phyloP scores from a whole-genome alignment of 2,329 filamentous ascomycete species.

The Coleophoma eucalyptorum region DNA sequence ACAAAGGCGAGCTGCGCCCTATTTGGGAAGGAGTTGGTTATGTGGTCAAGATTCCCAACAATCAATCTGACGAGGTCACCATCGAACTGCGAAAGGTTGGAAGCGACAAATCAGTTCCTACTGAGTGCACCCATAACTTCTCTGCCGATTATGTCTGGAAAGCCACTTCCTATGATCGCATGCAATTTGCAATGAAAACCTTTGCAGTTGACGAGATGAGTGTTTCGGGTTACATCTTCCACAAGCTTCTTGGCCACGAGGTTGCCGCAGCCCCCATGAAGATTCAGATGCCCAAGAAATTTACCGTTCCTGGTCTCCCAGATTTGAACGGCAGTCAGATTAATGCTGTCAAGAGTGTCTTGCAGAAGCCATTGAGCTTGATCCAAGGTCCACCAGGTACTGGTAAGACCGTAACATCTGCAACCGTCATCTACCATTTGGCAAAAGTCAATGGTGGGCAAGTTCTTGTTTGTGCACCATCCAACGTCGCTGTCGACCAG shows the following conservation, averaged over 20 bases:
- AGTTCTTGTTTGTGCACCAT: constrained; percentile 93
- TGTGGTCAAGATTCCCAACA: constrained; percentile 99
- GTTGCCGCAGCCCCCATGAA: constrained; percentile 95
- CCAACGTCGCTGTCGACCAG: constrained; percentile 97
- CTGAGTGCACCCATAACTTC: constrained; percentile 96
- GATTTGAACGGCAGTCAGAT: constrained; percentile 96
- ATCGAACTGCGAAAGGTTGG: constrained; percentile 92
- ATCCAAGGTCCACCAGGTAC: constrained; percentile 97
- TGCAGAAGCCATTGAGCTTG: constrained; percentile 89
- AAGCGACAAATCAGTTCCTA: constrained; percentile 93
- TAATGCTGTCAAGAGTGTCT: constrained; percentile 89
- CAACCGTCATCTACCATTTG: constrained; percentile 96
- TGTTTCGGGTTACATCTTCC: constrained; percentile 97
- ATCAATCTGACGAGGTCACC: constrained; percentile 95
- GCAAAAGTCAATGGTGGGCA: constrained; percentile 94
- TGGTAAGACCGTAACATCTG: constrained; percentile 97
- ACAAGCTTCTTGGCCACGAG: constrained; percentile 91
- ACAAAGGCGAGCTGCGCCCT: constrained; percentile 87
- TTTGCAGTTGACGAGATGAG: constrained; percentile 98
- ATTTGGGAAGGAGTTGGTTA: constrained; percentile 98
- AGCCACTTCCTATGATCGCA: constrained; percentile 96
- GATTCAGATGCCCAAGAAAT: constrained; percentile 92
- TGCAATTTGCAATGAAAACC: constrained; percentile 99
- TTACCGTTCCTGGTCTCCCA: constrained; percentile 88
- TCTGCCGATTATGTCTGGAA: constrained; percentile 99